phyloP scores from a whole-genome alignment of 495 filamentous ascomycete species.

The Penicillium parvum region DNA sequence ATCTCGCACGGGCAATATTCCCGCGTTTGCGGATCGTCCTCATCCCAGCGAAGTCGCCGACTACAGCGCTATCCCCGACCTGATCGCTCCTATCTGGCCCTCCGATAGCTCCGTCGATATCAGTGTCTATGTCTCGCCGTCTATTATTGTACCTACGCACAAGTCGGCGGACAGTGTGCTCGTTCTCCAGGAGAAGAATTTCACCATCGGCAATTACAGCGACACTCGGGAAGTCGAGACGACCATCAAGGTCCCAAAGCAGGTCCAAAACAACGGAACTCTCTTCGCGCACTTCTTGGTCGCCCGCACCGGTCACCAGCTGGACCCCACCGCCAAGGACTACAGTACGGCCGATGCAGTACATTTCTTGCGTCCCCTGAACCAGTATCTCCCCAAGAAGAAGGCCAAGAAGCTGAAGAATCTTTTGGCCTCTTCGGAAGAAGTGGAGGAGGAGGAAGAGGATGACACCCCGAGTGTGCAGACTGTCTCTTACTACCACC shows the following conservation, averaged over 20 bases:
- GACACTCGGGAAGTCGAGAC: constrained; percentile 76
- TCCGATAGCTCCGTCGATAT: constrained; percentile 74
- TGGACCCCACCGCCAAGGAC: constrained; percentile 67
- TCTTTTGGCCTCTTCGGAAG: constrained; percentile 59
- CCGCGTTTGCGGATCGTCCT: constrained; percentile 63
- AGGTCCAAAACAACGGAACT: constrained; percentile 88
- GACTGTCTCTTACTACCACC: constrained; percentile 86
- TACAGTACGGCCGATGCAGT: constrained; percentile 74
- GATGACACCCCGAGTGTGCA: constrained; percentile 54
- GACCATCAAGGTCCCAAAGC: constrained; percentile 68
- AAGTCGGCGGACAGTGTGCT: constrained; percentile 52
- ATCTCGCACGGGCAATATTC: constrained; percentile 49
- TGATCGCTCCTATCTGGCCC: constrained; percentile 85
- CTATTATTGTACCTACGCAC: constrained; percentile 63
- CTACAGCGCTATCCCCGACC: constrained; percentile 70
- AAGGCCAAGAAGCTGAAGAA: constrained; percentile 89
- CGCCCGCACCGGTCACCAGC: constrained; percentile 61
- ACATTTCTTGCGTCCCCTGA: constrained; percentile 80
- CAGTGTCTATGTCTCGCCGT: constrained; percentile 75
- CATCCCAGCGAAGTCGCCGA: constrained; percentile 52
- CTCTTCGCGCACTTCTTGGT: constrained; percentile 93
- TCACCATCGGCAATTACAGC: constrained; percentile 73
- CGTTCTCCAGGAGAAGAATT: constrained; percentile 74
- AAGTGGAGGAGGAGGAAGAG: constrained; percentile 47
- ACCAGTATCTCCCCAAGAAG: constrained; percentile 87